These are phyloP conservation scores for Pholiota adiposa DNA, from an alignment of 1,284 basidiomycete species.

Conservation along the genomic window DNA sequence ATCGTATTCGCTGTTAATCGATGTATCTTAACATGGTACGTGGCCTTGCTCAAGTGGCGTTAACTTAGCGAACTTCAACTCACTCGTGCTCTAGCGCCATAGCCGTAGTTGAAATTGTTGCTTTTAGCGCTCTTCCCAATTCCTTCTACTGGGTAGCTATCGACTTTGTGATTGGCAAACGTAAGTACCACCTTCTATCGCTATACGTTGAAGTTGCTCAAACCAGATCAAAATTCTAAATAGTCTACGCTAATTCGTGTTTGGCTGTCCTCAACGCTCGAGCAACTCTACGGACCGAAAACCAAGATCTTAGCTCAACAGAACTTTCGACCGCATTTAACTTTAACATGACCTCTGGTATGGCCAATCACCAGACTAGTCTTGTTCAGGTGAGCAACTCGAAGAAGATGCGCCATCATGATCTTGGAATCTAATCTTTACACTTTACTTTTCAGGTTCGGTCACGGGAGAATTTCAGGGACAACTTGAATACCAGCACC, in stretches of 20 bases:
- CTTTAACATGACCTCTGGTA: constrained; percentile 33
- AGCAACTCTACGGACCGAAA: constrained; percentile 32
- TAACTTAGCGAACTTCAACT: neutral
- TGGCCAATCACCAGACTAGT: constrained; percentile 25
- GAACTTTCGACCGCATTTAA: constrained; percentile 38
- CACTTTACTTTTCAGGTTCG: too few relatives aligned
- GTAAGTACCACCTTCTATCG: constrained; percentile 27
- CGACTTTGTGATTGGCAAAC: constrained; percentile 53
- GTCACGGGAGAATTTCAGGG: constrained; percentile 19
- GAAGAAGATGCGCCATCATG: neutral
- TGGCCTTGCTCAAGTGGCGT: neutral
- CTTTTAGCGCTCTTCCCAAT: constrained; percentile 42
- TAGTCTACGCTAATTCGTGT: constrained; percentile 51
- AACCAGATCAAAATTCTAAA: neutral
- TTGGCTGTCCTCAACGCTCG: constrained; percentile 49
- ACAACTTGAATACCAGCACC: neutral
- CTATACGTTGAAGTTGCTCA: neutral
- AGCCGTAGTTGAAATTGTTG: constrained; percentile 43
- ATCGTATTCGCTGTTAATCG: constrained; percentile 50
- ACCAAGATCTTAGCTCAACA: constrained; percentile 26
- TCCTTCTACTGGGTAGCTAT: constrained; percentile 48
- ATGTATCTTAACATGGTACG: constrained; percentile 48
- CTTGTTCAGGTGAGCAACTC: constrained; percentile 25
- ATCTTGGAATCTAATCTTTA: neutral
- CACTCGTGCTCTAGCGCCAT: constrained; percentile 33